These are phyloP conservation scores for Hirsutella thompsonii DNA, from an alignment of 2,329 filamentous ascomycete genomes.

Conservation along the genomic window DNA sequence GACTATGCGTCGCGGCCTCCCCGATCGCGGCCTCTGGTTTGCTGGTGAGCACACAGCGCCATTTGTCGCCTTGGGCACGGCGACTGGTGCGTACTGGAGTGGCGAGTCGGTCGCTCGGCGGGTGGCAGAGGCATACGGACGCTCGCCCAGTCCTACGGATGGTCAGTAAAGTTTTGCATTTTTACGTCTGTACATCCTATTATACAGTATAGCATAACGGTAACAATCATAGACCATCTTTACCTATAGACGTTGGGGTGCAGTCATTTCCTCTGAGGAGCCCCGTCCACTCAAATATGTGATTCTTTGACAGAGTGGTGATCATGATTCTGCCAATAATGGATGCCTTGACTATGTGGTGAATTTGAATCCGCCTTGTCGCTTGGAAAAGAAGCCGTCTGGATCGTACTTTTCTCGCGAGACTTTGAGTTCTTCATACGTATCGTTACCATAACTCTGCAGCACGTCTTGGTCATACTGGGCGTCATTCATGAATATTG, in stretches of 20 bases:
- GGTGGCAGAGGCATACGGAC: slow-evolving; percentile 41
- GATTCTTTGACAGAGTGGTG: too few relatives aligned
- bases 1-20: slow-evolving; percentile 46
- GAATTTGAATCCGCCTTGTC: slow-evolving; percentile 5
- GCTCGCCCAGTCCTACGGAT: neutral
- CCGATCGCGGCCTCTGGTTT: slow-evolving; percentile 63
- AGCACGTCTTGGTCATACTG: slow-evolving; percentile 7
- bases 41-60: slow-evolving; percentile 86
- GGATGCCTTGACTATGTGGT: neutral
- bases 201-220: neutral
- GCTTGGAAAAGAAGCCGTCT: slow-evolving; percentile 3
- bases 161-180: neutral
- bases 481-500: slow-evolving; percentile 13
- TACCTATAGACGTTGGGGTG: too few relatives aligned
- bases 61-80: slow-evolving; percentile 78
- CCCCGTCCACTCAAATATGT: too few relatives aligned
- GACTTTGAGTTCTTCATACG: slow-evolving; percentile 5
- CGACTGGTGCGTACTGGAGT: slow-evolving; percentile 85
- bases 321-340: too few relatives aligned
- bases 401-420: slow-evolving; percentile 7
- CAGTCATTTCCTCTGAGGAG: too few relatives aligned
- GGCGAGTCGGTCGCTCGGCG: slow-evolving; percentile 64
- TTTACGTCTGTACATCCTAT: neutral
- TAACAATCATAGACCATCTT: too few relatives aligned
- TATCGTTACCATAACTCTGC: slow-evolving; percentile 8